Conservation (phyloP, 805 yeast species). For the Saccharomycopsis selenospora region DNA sequence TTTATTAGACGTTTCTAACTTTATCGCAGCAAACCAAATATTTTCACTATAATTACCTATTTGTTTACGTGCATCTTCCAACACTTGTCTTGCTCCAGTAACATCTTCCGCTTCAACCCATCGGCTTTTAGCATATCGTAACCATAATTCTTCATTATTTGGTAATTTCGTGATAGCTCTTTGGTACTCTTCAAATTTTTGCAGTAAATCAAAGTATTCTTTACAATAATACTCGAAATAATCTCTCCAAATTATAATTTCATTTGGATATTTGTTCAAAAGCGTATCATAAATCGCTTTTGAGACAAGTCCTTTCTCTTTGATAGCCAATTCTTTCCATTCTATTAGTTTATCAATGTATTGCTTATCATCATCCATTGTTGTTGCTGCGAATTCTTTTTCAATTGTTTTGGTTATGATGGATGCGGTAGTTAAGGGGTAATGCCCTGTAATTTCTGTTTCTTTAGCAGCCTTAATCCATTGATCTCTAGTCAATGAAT, state of each 20-base stretch:
- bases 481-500: slow-evolving; percentile 30
- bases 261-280: slow-evolving; percentile 40
- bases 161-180: slow-evolving; percentile 47
- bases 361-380: slow-evolving; percentile 26
- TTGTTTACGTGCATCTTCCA: slow-evolving; percentile 39
- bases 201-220: slow-evolving; percentile 23
- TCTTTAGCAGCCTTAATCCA: slow-evolving; percentile 54
- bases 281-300: slow-evolving; percentile 42
- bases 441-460: slow-evolving; percentile 45
- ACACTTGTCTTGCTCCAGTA: slow-evolving; percentile 44
- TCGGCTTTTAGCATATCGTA: slow-evolving; percentile 68
- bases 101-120: slow-evolving; percentile 45
- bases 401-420: slow-evolving; percentile 39
- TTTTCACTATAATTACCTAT: slow-evolving; percentile 44
- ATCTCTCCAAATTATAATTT: slow-evolving; percentile 22
- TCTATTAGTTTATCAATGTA: slow-evolving; percentile 22
- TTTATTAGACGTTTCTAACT: slow-evolving; percentile 45
- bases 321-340: slow-evolving; percentile 34
- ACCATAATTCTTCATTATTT: slow-evolving; percentile 40
- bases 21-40: slow-evolving; percentile 67
- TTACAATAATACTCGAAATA: slow-evolving; percentile 9
- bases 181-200: slow-evolving; percentile 42
- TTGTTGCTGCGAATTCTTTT: slow-evolving; percentile 23
- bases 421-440: slow-evolving; percentile 43
- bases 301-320: slow-evolving; percentile 31